Evolutionary conservation across 768 basidiomycete genomes (phyloP).

Genomic region (Dentipellis sp.): DNA sequence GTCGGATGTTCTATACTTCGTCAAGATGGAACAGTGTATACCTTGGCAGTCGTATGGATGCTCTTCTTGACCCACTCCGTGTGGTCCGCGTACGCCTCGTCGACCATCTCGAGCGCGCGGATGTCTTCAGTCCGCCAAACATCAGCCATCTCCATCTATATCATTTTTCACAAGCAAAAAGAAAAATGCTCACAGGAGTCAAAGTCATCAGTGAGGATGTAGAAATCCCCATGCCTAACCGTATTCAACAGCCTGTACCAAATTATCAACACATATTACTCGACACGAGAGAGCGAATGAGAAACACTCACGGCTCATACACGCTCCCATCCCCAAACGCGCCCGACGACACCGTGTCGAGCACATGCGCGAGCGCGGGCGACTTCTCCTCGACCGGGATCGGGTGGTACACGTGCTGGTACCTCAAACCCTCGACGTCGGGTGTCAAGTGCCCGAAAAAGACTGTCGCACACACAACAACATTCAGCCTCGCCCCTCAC

Average conservation of each 20-base stretch:
- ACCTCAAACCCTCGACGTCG: constrained; percentile 79
- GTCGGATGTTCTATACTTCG: too few relatives aligned
- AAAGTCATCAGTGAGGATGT: constrained; percentile 87
- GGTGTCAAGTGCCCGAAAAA: constrained; percentile 88
- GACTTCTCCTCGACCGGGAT: constrained; percentile 76
- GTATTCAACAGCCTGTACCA: constrained; percentile 56
- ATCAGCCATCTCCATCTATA: background rate
- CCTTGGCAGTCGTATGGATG: constrained; percentile 75
- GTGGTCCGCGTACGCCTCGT: constrained; percentile 77
- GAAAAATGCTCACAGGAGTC: constrained; percentile 59
- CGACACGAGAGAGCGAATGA: constrained; percentile 17
- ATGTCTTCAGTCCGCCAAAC: constrained; percentile 41
- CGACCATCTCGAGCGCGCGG: constrained; percentile 76
- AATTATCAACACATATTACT: constrained; percentile 4
- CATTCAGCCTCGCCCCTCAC: too few relatives aligned
- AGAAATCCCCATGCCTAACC: constrained; percentile 67
- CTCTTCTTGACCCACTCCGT: constrained; percentile 90
- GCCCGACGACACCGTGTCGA: constrained; percentile 69
- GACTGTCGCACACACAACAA: constrained; percentile 33
- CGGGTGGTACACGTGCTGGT: constrained; percentile 80
- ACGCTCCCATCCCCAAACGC: constrained; percentile 69
- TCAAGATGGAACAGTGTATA: constrained; percentile 12
- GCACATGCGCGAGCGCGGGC: constrained; percentile 68
- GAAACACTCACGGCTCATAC: constrained; percentile 71
- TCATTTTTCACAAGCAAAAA: too few relatives aligned